These are phyloP conservation scores for Corylus americana DNA, from an alignment of 306 rosid species.

Conservation along the genomic window DNA sequence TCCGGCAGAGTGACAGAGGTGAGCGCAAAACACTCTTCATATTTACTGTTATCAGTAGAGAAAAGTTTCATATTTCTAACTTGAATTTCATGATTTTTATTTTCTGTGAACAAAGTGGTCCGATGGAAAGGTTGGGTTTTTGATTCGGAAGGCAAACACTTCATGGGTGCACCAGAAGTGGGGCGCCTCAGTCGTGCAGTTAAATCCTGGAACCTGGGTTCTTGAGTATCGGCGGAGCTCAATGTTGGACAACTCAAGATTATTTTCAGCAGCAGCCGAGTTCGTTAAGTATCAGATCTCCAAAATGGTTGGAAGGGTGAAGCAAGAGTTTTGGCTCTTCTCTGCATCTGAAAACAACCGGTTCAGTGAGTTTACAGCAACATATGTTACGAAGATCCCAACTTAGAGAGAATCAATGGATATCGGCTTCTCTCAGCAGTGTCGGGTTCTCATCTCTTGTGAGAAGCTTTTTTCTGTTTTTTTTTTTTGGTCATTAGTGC, in stretches of 20 bases:
- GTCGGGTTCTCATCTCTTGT: slow-evolving; percentile 63
- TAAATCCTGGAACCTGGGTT: slow-evolving; percentile 81
- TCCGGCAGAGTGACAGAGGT: slow-evolving; percentile 89
- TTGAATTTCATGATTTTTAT: slow-evolving; percentile 12
- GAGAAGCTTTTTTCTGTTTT: slow-evolving; percentile 41
- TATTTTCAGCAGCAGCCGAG: slow-evolving; percentile 43
- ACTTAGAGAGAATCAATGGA: slow-evolving; percentile 42
- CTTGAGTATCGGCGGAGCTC: slow-evolving; percentile 70
- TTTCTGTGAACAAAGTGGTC: slow-evolving; percentile 60
- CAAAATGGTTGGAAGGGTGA: slow-evolving; percentile 42
- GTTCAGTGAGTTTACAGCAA: slow-evolving; percentile 17
- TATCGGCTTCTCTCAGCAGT: slow-evolving; percentile 8
- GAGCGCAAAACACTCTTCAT: slow-evolving; percentile 2
- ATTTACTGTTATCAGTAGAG: not conserved
- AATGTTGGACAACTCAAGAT: slow-evolving; percentile 40
- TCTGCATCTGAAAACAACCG: slow-evolving; percentile 35
- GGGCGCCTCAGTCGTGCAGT: slow-evolving; percentile 79
- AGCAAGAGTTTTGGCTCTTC: slow-evolving; percentile 48
- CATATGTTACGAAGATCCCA: slow-evolving; percentile 37
- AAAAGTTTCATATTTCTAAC: slow-evolving; percentile 12
- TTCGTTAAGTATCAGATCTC: slow-evolving; percentile 43
- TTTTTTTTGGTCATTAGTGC: not conserved
- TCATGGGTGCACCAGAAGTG: slow-evolving; percentile 73
- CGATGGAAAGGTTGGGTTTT: slow-evolving; percentile 54
- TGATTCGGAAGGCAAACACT: slow-evolving; percentile 55